Base-by-base conservation (phyloP, 2,329 filamentous ascomycete species). In the Cercospora brassicicola region DNA sequence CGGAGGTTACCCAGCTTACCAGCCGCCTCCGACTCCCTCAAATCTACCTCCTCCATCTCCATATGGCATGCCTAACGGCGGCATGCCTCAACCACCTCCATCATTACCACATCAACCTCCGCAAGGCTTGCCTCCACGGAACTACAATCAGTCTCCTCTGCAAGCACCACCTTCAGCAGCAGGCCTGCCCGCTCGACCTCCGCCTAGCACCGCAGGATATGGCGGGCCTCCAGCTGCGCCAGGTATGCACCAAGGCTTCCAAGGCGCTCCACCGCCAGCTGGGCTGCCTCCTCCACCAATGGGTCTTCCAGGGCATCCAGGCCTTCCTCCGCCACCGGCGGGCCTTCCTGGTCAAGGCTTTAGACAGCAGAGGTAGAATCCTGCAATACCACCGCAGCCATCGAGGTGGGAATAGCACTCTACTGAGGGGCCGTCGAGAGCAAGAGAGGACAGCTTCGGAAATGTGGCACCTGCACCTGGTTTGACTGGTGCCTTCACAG, bases 151-250 rank as follows among this genome's bases (percentile, higher is more conserved):
- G 69, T 76, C 82, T 65, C 84, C 88, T 31, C 84, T 89, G 13
- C 84, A 87, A 13, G 87, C 88, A 59, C 87, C 88, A 36, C 85
- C 86, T 13, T 82, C 85, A 7, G 86, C 85, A 30, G 84, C 86
- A 15, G 87, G 88, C 13, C 78, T 89, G 28, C 90, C 90, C 45
- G 88, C 90, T 66, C 83, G 90, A 45, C 90, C 90, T n/a, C 90
- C 90, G 3, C 88, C 89, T 18, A 88, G 85, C 15, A 87, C 90
- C 74, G 88, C 82, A 60, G 89, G 88, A 1, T 91, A 90, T 76
- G 90, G 89, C 51, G 90, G 90, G 9, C 89, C 87, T 13, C 84
- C 86, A 62, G 85, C 85, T 73, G 79, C 82, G 59, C 84, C 84
- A 2, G 73, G 73, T 18, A 71, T 74, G 71, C 71, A 73, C 11